Evolutionary conservation across 805 yeast species (phyloP).

Genomic region (Maudiozyma bulderi): DNA sequence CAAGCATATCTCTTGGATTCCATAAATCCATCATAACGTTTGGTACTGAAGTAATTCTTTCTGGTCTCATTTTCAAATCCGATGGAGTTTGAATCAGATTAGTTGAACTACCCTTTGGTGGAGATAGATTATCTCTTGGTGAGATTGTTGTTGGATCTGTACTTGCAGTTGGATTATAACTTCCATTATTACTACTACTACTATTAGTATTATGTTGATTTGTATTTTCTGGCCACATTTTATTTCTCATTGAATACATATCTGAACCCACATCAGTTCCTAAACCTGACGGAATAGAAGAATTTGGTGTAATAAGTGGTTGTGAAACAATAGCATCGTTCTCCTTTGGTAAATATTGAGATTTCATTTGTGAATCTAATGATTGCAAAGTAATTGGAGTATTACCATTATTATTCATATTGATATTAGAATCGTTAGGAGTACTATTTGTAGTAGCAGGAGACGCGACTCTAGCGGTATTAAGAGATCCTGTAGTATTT

Average conservation of each 20-base stretch:
- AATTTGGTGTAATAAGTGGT: not conserved
- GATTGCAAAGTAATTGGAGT: no score
- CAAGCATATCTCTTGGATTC: slow-evolving; percentile 12
- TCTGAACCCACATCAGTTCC: not conserved
- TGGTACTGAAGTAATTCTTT: not conserved
- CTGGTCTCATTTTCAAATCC: not conserved
- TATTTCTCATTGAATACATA: not conserved
- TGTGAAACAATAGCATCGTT: not conserved
- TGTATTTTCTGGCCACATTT: not conserved
- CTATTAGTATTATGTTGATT: not conserved
- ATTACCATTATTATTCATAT: no score
- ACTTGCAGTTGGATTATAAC: not conserved
- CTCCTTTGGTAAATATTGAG: not conserved
- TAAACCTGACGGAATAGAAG: not conserved
- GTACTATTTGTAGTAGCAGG: no score
- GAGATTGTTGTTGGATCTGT: not conserved
- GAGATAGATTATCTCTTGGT: not conserved
- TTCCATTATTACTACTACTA: not conserved
- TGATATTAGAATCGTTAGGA: no score
- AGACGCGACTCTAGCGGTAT: not conserved
- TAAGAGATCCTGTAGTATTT: not conserved
- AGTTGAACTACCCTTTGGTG: not conserved
- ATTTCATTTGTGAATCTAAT: not conserved
- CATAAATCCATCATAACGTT: slow-evolving; percentile 8
- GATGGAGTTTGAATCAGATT: not conserved